A percentile compares a stretch with the other conserved stretches of the same genome.
These are phyloP conservation scores for Hymenoscyphus repandus DNA, from an alignment of 2,329 filamentous ascomycete species.

Conservation along the genomic window DNA sequence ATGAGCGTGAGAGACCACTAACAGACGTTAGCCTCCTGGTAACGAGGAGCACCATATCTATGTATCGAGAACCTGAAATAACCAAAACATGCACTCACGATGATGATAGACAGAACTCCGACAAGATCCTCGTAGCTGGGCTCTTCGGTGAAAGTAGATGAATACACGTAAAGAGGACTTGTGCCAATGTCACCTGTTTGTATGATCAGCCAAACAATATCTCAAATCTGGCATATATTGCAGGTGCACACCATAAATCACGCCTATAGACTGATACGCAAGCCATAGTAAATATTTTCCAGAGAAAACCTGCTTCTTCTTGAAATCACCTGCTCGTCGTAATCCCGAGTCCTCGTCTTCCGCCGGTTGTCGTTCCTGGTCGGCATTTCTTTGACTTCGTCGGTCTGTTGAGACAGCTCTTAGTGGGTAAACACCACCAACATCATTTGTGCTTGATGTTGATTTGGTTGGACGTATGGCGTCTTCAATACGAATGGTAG, in stretches of 20 bases:
- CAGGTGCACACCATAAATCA: too few species aligned
- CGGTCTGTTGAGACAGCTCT: conserved; percentile 4
- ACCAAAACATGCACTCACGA: too few species aligned
- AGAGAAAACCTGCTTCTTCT: conserved; percentile 12
- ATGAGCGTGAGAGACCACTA: conserved; percentile 61
- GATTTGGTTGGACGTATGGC: conserved; percentile 3
- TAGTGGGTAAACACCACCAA: conserved; percentile 7
- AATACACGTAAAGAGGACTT: conserved; percentile 64
- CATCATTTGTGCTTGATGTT: background rate
- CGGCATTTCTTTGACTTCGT: conserved; percentile 1
- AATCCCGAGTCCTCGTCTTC: conserved; percentile 15
- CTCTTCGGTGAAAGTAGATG: conserved; percentile 53
- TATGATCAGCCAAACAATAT: too few species aligned
- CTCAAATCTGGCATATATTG: too few species aligned
- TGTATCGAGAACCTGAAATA: too few species aligned
- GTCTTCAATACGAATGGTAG: conserved; percentile 8
- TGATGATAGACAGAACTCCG: conserved; percentile 59
- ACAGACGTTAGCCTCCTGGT: too few species aligned
- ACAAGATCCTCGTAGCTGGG: conserved; percentile 53
- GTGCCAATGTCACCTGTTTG: conserved; percentile 55
- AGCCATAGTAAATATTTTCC: conserved; percentile 35
- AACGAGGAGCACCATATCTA: too few species aligned
- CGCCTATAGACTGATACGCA: conserved; percentile 51
- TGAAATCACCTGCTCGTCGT: conserved; percentile 12
- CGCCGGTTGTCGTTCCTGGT: background rate